Base-by-base conservation (phyloP, 371 early-diverging fungal genomes). In the Mortierella sp. region DNA sequence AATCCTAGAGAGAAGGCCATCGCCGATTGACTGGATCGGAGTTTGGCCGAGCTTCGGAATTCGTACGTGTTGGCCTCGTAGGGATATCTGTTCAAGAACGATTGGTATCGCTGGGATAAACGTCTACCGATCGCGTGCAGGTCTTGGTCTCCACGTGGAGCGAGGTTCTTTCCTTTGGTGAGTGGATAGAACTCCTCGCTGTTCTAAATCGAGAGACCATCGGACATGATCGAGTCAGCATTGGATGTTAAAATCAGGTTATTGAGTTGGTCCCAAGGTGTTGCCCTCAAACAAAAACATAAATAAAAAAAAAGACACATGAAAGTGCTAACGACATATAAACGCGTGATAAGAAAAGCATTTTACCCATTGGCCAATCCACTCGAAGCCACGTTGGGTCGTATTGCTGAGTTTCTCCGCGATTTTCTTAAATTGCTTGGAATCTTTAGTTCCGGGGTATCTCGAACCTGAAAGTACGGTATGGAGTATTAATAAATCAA, bases 341-440 rank as follows among this genome's bases (percentile, higher is more conserved):
- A 9, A 17, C 12, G 26, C 39, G 23, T 9, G n/a, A n/a, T n/a
- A n/a, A n/a, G n/a, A 17, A 26, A 17, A 14, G 7, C 39, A 12
- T 67, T n/a, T n/a, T n/a, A 75, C 76, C 76, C 76, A 75, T 15
- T 50, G 12, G 9, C 37, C 21, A 4, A 75, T 48, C 76, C 76
- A 75, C 21, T 75, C 64, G n/a, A 56, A 51, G 46, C 69, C 69
- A 23, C 51, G 64, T 6, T 60, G 42, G 0, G 12, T 28, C 14
- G 46, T n/a, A 3, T 41, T 17, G 27, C 39, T 42, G 28, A 75
- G 60, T 37, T 57, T 64, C 1, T 59, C 60, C 1, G 60, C 23
- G 24, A 75, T n/a, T 14, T 24, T 41, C 26, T 63, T 34, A 39
- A 56, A 64, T 0, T 50, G 42, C 0, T 23, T 23, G 1, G 53